Percentiles rank a stretch among this genome's conserved stretches.
These are phyloP conservation scores for Leucoagaricus sp. DNA, from an alignment of 1,284 basidiomycete genomes.

Conservation along the genomic window DNA sequence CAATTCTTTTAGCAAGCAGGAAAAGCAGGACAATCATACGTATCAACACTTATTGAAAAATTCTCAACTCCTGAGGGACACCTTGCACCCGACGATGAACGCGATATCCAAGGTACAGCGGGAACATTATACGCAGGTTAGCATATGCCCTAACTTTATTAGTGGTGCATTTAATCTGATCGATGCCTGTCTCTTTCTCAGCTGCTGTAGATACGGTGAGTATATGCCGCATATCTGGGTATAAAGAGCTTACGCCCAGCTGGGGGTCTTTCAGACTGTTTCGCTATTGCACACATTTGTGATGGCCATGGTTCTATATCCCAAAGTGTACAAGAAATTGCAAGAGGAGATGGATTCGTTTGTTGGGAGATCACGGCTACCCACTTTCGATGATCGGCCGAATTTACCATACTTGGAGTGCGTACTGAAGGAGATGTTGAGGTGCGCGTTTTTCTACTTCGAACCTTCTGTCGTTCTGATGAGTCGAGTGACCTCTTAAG, in stretches of 20 bases:
- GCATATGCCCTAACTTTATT: conserved; percentile 7
- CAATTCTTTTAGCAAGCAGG: conserved; percentile 37
- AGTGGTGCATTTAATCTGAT: neutral
- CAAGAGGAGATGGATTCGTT: conserved; percentile 57
- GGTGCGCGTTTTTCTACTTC: conserved; percentile 31
- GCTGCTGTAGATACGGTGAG: conserved; percentile 47
- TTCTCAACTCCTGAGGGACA: conserved; percentile 31
- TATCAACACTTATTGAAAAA: conserved; percentile 50
- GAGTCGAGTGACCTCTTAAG: conserved; percentile 24
- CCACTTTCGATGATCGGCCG: conserved; percentile 47
- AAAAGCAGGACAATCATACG: conserved; percentile 50
- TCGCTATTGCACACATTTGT: conserved; percentile 47
- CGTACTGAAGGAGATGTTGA: conserved; percentile 49
- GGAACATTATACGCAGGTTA: conserved; percentile 52
- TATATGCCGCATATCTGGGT: neutral
- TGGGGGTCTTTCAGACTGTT: conserved; percentile 37
- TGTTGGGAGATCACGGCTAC: conserved; percentile 45
- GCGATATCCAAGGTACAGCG: conserved; percentile 58
- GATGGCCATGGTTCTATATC: conserved; percentile 52
- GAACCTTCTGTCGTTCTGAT: too few relatives aligned
- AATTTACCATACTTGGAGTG: conserved; percentile 56
- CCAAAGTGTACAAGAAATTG: conserved; percentile 48
- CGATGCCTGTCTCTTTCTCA: conserved; percentile 28
- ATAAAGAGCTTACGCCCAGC: neutral
- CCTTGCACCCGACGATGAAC: conserved; percentile 44